Base-by-base conservation (phyloP, 2,329 filamentous ascomycete species). In the Sarocladium kiliense region DNA sequence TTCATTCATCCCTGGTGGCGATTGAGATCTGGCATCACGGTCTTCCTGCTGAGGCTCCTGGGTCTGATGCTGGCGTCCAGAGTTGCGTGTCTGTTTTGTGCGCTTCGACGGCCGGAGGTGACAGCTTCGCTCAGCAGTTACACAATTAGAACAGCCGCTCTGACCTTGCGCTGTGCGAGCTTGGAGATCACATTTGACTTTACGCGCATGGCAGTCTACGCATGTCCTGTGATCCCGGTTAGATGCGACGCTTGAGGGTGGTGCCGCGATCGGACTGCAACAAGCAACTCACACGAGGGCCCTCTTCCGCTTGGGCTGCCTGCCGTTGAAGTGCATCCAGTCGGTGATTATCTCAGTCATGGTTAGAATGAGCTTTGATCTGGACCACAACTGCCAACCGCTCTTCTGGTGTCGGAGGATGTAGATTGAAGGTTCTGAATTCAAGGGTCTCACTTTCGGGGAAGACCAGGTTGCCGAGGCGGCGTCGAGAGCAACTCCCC, bases 101-200 rank as follows among this genome's bases (percentile, higher is more conserved):
- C 66, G 59, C 47, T 63, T 66, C 1, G 66, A 68, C 5, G 65
- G 66, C 2, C 66, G 58, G 10, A 65, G 57, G 14, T 61, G 62
- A 39, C 66, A 68, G 2, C 65, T 63, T 23, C 63, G 62, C 3
- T 63, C 63, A 3, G 62, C 60, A 0, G 53, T 42, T 5, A 62
- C 55, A 49, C 66, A 68, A 36, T 68, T 67, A 16, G 66, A 63
- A 56, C 66, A 69, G 53, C 55, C 60, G 6, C 56, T 19, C 14
- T 62, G 55, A 3, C 66, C 67, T 36, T 62, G 54, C 2, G 54
- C 59, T 9, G 54, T 61, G 7, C 64, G 61, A 36, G 61, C 64
- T 60, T 69, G 66, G 27, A 69, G 56, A 56, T 70, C 66, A 27
- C 68, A 71, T 36, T 69, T 70, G 55, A 69, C 64, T 60, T 71